Conservation (phyloP, 176 grass and related monocot genomes). For the Oryza glaberrima region DNA sequence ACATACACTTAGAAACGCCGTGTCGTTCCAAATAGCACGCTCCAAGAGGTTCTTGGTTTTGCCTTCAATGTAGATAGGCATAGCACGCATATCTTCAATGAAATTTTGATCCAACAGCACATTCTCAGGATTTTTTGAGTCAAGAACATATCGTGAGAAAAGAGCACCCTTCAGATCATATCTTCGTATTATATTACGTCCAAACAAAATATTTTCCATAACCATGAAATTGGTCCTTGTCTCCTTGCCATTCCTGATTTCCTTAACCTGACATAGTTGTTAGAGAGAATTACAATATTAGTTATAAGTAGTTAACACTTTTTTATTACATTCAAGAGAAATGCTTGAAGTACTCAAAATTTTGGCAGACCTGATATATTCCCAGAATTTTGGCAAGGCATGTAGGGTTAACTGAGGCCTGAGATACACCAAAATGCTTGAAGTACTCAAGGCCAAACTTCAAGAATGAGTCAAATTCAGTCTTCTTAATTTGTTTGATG, state of each 20-base stretch:
- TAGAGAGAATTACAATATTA: slow-evolving; percentile 41
- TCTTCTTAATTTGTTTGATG: slow-evolving; percentile 92
- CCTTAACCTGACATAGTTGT: slow-evolving; percentile 54
- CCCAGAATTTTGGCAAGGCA: slow-evolving; percentile 91
- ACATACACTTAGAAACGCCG: slow-evolving; percentile 88
- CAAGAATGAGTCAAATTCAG: slow-evolving; percentile 91
- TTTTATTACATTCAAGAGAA: slow-evolving; percentile 5
- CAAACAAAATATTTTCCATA: slow-evolving; percentile 97
- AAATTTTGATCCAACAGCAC: slow-evolving; percentile 94
- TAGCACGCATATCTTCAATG: slow-evolving; percentile 81
- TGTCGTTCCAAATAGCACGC: slow-evolving; percentile 93
- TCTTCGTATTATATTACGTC: slow-evolving; percentile 63
- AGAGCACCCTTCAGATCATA: slow-evolving; percentile 96
- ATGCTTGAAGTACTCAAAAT: not conserved
- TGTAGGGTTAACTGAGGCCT: slow-evolving; percentile 61
- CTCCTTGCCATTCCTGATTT: slow-evolving; percentile 78
- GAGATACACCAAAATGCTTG: slow-evolving; percentile 69
- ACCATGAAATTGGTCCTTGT: slow-evolving; percentile 81
- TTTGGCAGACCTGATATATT: slow-evolving; percentile 77
- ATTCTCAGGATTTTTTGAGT: slow-evolving; percentile 52
- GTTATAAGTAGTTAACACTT: slow-evolving; percentile 6
- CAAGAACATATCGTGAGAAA: slow-evolving; percentile 62
- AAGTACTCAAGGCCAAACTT: slow-evolving; percentile 94
- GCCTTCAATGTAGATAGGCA: slow-evolving; percentile 80
- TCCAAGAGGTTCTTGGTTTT: slow-evolving; percentile 77